Percentiles rank a stretch among this genome's conserved stretches.
phyloP scores from a whole-genome alignment of 208 protist genomes.

The Trypanosoma theileri region DNA sequence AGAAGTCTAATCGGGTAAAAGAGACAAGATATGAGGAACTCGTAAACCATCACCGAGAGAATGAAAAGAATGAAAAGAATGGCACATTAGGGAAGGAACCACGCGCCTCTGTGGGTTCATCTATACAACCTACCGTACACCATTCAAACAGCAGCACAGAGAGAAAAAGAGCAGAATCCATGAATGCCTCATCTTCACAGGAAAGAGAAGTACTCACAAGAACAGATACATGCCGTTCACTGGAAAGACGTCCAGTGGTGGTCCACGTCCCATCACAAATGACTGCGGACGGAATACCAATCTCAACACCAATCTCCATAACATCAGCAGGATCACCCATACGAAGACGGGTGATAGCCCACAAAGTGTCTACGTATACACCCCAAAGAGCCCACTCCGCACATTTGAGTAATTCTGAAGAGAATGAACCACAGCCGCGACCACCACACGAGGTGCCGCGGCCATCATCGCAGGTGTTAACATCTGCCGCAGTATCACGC shows the following conservation, averaged over 20 bases:
- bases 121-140: background rate
- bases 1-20: background rate
- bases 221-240: too few species aligned
- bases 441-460: too few species aligned
- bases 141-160: background rate
- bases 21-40: background rate
- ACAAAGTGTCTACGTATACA: conserved; percentile 33
- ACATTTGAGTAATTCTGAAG: too few species aligned
- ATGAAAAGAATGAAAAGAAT: background rate
- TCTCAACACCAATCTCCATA: too few species aligned
- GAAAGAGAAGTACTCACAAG: too few species aligned
- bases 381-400: too few species aligned
- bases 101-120: background rate
- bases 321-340: conserved; percentile 18
- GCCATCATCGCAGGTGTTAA: too few species aligned
- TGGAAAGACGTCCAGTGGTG: conserved; percentile 33
- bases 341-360: conserved; percentile 45
- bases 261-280: conserved; percentile 37
- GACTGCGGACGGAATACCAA: background rate
- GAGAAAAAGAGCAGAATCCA: background rate
- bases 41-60: background rate
- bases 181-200: background rate
- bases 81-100: background rate
- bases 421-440: too few species aligned
- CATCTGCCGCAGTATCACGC: too few species aligned